A percentile compares a stretch with the other conserved stretches of the same genome.
phyloP scores from a whole-genome alignment of 176 grass and related monocot species.

The Cenchrus fungigraminus region DNA sequence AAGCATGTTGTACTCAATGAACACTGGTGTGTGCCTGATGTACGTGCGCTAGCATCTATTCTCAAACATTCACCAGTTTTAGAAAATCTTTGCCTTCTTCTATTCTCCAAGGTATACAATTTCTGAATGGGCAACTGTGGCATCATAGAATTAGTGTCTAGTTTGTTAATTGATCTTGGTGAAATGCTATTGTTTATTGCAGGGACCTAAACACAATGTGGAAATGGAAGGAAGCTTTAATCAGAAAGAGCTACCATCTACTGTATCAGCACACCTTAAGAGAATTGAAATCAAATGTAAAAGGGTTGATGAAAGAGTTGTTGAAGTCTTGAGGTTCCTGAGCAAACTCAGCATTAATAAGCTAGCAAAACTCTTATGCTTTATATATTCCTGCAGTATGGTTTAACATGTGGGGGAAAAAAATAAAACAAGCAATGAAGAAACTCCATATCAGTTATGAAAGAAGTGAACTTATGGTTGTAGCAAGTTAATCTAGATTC shows the following conservation, averaged over 20 bases:
- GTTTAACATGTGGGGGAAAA: not conserved
- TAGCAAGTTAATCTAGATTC: too few species aligned
- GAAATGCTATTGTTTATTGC: not conserved
- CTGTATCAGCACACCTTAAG: constrained; percentile 32
- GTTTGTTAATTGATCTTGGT: not conserved
- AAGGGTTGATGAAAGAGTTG: constrained; percentile 8
- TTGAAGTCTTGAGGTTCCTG: constrained; percentile 15
- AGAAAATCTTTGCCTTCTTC: not conserved
- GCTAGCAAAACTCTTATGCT: not conserved
- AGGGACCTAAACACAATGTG: not conserved
- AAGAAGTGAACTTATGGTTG: not conserved
- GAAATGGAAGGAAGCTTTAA: constrained; percentile 10
- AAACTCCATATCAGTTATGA: not conserved
- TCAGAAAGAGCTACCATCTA: constrained; percentile 1
- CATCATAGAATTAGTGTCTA: not conserved
- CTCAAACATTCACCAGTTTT: constrained; percentile 31
- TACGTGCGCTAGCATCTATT: constrained; percentile 10
- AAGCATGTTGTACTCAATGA: not conserved
- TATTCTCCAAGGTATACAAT: not conserved
- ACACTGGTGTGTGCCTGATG: not conserved
- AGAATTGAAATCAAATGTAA: not conserved
- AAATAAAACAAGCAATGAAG: not conserved
- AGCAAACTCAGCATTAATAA: constrained; percentile 7
- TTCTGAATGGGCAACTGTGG: not conserved
- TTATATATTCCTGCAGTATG: not conserved